A percentile compares a stretch with the other conserved stretches of the same genome.
phyloP scores from a whole-genome alignment of 345 rosid genomes.

The Murraya paniculata region DNA sequence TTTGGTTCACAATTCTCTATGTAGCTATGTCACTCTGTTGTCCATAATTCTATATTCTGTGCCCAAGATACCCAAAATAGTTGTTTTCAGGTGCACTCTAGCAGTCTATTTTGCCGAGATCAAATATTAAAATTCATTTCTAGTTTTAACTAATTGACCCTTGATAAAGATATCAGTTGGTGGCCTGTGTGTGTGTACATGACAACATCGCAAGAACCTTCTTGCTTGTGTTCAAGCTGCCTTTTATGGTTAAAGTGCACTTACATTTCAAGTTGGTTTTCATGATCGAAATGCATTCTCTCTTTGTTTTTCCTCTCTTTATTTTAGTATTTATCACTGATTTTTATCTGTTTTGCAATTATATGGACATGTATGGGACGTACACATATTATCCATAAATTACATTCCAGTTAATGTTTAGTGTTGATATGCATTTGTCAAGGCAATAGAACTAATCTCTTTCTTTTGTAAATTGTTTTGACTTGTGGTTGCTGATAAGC shows the following conservation, averaged over 20 bases:
- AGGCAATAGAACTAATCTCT: neutral
- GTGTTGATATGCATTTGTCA: neutral
- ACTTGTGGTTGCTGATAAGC: neutral
- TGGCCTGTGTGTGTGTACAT: neutral
- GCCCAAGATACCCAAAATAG: neutral
- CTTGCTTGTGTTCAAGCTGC: neutral
- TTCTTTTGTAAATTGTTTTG: neutral
- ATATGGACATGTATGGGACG: neutral
- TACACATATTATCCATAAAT: neutral
- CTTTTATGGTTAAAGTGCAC: neutral
- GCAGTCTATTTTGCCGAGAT: neutral
- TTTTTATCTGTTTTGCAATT: neutral
- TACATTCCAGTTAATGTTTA: neutral
- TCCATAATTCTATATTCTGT: neutral
- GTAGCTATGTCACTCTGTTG: neutral
- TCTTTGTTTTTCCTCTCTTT: neutral
- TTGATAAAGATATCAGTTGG: neutral
- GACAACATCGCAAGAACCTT: neutral
- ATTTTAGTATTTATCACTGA: neutral
- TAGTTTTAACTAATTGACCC: neutral
- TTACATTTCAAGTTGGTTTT: neutral
- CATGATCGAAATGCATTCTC: neutral
- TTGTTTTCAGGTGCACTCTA: neutral
- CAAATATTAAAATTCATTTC: neutral
- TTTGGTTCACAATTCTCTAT: neutral